phyloP scores from a whole-genome alignment of 1,284 basidiomycete species.

The Ustilago cynodontis region DNA sequence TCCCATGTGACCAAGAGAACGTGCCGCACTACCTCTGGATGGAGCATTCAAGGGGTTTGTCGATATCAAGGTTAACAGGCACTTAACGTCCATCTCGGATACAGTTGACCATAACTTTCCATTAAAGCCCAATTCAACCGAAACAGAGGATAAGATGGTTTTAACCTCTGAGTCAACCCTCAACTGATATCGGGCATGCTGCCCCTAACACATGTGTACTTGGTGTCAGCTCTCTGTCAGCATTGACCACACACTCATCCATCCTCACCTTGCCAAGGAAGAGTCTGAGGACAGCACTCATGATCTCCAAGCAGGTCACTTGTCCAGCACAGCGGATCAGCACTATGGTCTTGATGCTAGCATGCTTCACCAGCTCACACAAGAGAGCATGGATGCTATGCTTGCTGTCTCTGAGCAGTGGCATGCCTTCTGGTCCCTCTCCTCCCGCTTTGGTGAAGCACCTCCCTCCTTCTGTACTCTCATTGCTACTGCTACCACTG shows the following conservation, averaged over 20 bases:
- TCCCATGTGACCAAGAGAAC: too few relatives aligned
- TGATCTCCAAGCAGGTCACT: conserved; percentile 8
- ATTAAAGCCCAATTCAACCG: too few relatives aligned
- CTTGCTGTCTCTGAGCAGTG: not conserved
- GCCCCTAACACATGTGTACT: not conserved
- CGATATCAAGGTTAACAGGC: too few relatives aligned
- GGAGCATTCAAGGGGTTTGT: too few relatives aligned
- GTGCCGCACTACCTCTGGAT: too few relatives aligned
- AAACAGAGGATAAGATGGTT: too few relatives aligned
- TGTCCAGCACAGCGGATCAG: not conserved
- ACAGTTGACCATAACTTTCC: too few relatives aligned
- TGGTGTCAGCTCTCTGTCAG: conserved; percentile 6
- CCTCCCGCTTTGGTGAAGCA: not conserved
- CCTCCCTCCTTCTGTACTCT: not conserved
- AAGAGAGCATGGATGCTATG: conserved; percentile 7
- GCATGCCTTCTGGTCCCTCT: not conserved
- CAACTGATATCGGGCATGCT: too few relatives aligned
- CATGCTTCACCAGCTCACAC: conserved; percentile 4
- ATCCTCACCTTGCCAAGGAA: not conserved
- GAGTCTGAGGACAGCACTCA: not conserved
- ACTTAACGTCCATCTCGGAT: too few relatives aligned
- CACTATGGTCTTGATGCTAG: conserved; percentile 10
- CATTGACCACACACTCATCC: conserved; percentile 5
- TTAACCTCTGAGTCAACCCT: too few relatives aligned
- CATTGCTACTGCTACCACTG: too few relatives aligned